A percentile compares a stretch with the other conserved stretches of the same genome.
Evolutionary conservation across 306 rosid species (phyloP).

Genomic region (Pyrus communis): DNA sequence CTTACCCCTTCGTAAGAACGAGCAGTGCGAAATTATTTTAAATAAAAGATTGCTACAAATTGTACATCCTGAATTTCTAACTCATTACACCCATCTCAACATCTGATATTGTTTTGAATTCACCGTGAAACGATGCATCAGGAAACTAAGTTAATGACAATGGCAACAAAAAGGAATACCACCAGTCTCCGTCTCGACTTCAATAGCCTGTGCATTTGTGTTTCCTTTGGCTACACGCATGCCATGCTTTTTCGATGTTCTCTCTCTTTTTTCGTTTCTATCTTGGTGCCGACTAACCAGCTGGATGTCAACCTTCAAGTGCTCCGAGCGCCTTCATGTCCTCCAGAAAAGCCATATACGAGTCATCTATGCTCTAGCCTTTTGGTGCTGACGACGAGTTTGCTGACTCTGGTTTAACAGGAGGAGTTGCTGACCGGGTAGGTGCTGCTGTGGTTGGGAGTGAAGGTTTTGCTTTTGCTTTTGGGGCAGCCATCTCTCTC

Average conservation of each 20-base stretch:
- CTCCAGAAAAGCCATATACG: constrained; percentile 66
- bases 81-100: not conserved
- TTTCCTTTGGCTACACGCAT: not conserved
- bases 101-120: not conserved
- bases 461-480: constrained; percentile 59
- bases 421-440: constrained; percentile 30
- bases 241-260: not conserved
- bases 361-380: constrained; percentile 65
- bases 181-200: not conserved
- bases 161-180: not conserved
- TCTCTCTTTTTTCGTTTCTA: not conserved
- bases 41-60: not conserved
- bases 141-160: not conserved
- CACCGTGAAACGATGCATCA: not conserved
- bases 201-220: not conserved
- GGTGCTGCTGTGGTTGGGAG: constrained; percentile 32
- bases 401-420: constrained; percentile 41
- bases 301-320: constrained; percentile 53
- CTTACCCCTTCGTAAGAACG: not conserved
- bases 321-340: constrained; percentile 89
- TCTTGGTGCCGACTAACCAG: not conserved
- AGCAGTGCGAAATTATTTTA: not conserved
- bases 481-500: constrained; percentile 61
- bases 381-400: constrained; percentile 51
- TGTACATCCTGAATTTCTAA: constrained; percentile 8